A percentile compares a stretch with the other conserved stretches of the same genome.
phyloP scores from a whole-genome alignment of 805 yeast genomes.

The Kazachstania viticola region DNA sequence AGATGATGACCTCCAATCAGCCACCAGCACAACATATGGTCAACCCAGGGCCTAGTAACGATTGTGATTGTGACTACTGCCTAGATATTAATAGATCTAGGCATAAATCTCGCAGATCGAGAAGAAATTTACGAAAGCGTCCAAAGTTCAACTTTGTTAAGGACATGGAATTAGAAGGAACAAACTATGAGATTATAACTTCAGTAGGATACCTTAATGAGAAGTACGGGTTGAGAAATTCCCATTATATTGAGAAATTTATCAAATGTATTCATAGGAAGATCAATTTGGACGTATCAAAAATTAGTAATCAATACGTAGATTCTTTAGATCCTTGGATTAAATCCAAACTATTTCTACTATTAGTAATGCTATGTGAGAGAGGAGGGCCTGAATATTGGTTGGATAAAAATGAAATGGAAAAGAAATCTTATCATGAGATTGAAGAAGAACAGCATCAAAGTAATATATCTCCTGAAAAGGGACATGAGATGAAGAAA shows the following conservation, averaged over 20 bases:
- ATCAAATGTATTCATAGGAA: constrained; percentile 24
- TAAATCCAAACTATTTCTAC: constrained; percentile 21
- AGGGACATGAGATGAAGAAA: neutral
- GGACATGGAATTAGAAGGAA: constrained; percentile 16
- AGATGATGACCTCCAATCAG: too few relatives aligned
- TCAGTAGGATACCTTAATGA: constrained; percentile 23
- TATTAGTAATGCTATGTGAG: constrained; percentile 22
- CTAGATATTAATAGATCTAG: constrained; percentile 2
- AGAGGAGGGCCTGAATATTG: constrained; percentile 29
- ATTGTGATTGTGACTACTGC: constrained; percentile 1
- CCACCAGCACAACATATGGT: too few relatives aligned
- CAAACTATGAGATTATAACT: constrained; percentile 22
- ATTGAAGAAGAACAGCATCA: neutral
- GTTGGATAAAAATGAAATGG: constrained; percentile 18
- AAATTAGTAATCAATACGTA: constrained; percentile 15
- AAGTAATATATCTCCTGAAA: neutral
- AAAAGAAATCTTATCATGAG: constrained; percentile 5
- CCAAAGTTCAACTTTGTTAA: constrained; percentile 13
- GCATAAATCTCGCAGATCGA: neutral
- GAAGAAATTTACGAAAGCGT: constrained; percentile 4
- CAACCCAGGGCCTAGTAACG: neutral
- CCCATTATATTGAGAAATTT: constrained; percentile 20
- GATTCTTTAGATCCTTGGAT: constrained; percentile 19
- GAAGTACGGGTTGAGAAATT: constrained; percentile 23
- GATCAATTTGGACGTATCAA: constrained; percentile 20